phyloP scores from a whole-genome alignment of 768 basidiomycete species.

The Melanogaster broomeanus region DNA sequence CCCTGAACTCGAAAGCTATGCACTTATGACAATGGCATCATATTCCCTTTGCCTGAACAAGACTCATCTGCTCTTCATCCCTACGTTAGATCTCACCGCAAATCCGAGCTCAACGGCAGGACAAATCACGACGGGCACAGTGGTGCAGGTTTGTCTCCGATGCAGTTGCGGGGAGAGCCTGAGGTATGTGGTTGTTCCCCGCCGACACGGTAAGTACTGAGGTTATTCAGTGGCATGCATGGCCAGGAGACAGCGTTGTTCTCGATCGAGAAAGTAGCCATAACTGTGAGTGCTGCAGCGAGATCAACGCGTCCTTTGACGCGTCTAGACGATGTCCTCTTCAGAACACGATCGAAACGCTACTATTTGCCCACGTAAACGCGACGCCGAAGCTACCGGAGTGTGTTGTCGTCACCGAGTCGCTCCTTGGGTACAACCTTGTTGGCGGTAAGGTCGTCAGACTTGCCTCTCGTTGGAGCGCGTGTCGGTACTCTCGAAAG shows the following conservation, averaged over 20 bases:
- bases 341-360: constrained; percentile 27
- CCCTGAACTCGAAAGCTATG: background rate
- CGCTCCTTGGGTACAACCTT: constrained; percentile 16
- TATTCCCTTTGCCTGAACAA: constrained; percentile 21
- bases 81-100: background rate
- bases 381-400: constrained; percentile 13
- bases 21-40: background rate
- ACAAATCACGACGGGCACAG: constrained; percentile 9
- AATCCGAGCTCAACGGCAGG: background rate
- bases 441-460: constrained; percentile 16
- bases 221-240: constrained; percentile 4
- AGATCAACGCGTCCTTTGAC: background rate
- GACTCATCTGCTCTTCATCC: constrained; percentile 28
- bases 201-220: background rate
- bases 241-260: background rate
- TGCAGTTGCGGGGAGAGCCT: constrained; percentile 4
- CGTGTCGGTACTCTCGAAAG: no score
- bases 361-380: constrained; percentile 21
- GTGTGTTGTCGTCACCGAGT: constrained; percentile 12
- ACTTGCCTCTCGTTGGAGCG: no score
- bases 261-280: constrained; percentile 5
- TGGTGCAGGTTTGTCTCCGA: constrained; percentile 28
- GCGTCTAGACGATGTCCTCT: background rate
- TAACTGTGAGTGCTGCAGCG: constrained; percentile 20
- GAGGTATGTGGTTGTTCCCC: constrained; percentile 20